Percentiles rank a stretch among this genome's conserved stretches.
phyloP scores from a whole-genome alignment of 306 rosid genomes.

The Vicia villosa region DNA sequence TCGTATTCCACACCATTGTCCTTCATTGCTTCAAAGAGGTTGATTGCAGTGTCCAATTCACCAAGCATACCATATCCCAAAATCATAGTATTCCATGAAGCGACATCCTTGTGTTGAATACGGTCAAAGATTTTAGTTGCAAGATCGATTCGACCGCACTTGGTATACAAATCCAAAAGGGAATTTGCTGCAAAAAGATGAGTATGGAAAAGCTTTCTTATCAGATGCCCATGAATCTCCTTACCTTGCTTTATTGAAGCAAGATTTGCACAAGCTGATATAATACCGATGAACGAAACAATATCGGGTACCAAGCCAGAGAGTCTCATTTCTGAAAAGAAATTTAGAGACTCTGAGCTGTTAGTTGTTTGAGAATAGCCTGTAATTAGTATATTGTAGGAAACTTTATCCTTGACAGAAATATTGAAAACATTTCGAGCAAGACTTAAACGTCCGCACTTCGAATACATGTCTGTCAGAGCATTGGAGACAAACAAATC shows the following conservation, averaged over 20 bases:
- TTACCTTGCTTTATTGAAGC: slow-evolving; percentile 74
- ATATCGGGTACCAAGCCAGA: slow-evolving; percentile 58
- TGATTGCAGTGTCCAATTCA: slow-evolving; percentile 66
- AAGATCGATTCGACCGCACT: slow-evolving; percentile 77
- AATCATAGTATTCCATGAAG: slow-evolving; percentile 97
- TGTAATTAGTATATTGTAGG: slow-evolving; percentile 71
- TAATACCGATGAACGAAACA: slow-evolving; percentile 77
- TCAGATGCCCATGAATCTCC: slow-evolving; percentile 70
- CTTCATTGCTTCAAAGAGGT: slow-evolving; percentile 72
- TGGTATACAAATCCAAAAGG: slow-evolving; percentile 78
- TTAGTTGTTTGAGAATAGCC: slow-evolving; percentile 75
- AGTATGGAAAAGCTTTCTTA: slow-evolving; percentile 53
- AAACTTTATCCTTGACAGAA: slow-evolving; percentile 66
- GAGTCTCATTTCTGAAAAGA: slow-evolving; percentile 73
- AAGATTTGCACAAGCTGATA: slow-evolving; percentile 83
- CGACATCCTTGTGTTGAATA: slow-evolving; percentile 65
- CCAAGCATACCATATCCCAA: slow-evolving; percentile 90
- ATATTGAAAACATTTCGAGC: slow-evolving; percentile 72
- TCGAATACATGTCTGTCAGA: slow-evolving; percentile 80
- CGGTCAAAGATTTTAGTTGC: slow-evolving; percentile 67
- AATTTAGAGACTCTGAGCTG: slow-evolving; percentile 59
- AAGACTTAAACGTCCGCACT: slow-evolving; percentile 59
- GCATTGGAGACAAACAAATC: slow-evolving; percentile 85
- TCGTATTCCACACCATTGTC: slow-evolving; percentile 62
- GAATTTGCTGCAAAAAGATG: slow-evolving; percentile 76